Evolutionary conservation across 1,139 yeast genomes (phyloP), one percentile per base, ranked within the genome.

Genomic region (Wickerhamomyces sp.): DNA sequence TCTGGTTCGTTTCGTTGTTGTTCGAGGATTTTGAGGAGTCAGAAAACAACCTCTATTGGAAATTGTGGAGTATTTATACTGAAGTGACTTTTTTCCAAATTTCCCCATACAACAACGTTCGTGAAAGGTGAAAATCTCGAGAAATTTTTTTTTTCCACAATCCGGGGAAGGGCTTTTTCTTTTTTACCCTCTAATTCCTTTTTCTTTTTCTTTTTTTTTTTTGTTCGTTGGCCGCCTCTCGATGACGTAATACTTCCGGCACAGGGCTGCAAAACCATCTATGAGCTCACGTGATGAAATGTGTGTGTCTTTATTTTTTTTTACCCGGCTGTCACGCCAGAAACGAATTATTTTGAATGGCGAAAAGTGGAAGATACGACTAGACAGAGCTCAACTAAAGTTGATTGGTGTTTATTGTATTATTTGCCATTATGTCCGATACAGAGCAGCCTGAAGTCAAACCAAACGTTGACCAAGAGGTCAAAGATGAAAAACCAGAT

Each of bases 401-500:
- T n/a, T n/a, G n/a, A n/a, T n/a, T n/a, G n/a, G n/a, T n/a, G n/a
- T n/a, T n/a, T n/a, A n/a, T n/a, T n/a, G n/a, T n/a, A n/a, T n/a
- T n/a, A n/a, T n/a, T n/a, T n/a, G n/a, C n/a, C n/a, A 13, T 20
- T 28, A 53, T 58, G 62, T 57, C 62, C 11, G 62, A 58, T 41
- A 31, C 51, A 26, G 58, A 59, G 35, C 46, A 47, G 23, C 49
- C 46, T 21, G 51, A 53, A 21, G 50, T 46, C 33, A 63, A 61
- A 33, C 63, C 66, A 33, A 54, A 60, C 23, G 38, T 47, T 37
- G 52, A 51, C 26, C 62, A 57, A 28, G 66, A 66, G 48, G 70
- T 70, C 46, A 77, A 83, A 44, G 91, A 81, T 49, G 74, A 74
- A 58, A 72, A 76, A 47, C 72, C 77, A 41, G 75, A 73, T 55